Percentiles rank a stretch among this genome's conserved stretches.
Evolutionary conservation across 176 grass and related monocot genomes (phyloP).

Genomic region (Stipa capillata): DNA sequence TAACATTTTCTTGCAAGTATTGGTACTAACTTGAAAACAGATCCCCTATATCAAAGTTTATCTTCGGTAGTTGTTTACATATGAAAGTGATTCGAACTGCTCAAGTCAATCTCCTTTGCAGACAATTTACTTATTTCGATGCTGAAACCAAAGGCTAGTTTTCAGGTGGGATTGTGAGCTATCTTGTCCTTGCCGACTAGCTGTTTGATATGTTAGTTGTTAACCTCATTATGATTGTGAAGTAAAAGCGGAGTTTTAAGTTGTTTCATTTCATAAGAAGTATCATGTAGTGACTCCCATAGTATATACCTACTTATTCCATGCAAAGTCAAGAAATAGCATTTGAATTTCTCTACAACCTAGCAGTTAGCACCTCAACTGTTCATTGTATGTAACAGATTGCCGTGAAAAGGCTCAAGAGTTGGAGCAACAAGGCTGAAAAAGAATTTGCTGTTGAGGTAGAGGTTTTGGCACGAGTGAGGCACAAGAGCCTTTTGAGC

Average conservation of each 20-base stretch:
- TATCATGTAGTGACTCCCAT: not conserved
- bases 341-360: not conserved
- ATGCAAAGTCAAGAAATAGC: not conserved
- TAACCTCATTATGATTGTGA: not conserved
- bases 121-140: not conserved
- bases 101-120: not conserved
- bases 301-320: not conserved
- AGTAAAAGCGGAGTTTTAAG: not conserved
- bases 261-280: not conserved
- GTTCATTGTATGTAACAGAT: conserved; percentile 37
- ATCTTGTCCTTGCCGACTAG: not conserved
- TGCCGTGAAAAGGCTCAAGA: conserved; percentile 87
- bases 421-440: conserved; percentile 95
- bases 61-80: not conserved
- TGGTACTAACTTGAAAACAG: not conserved
- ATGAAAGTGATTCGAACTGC: not conserved
- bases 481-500: conserved; percentile 71
- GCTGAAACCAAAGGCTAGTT: not conserved
- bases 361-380: not conserved
- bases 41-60: not conserved
- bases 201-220: not conserved
- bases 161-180: not conserved
- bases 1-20: not conserved
- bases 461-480: conserved; percentile 63
- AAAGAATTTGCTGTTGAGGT: conserved; percentile 69